Evolutionary conservation across 75 land plant species (phyloP).

Genomic region (Selaginella moellendorffii): DNA sequence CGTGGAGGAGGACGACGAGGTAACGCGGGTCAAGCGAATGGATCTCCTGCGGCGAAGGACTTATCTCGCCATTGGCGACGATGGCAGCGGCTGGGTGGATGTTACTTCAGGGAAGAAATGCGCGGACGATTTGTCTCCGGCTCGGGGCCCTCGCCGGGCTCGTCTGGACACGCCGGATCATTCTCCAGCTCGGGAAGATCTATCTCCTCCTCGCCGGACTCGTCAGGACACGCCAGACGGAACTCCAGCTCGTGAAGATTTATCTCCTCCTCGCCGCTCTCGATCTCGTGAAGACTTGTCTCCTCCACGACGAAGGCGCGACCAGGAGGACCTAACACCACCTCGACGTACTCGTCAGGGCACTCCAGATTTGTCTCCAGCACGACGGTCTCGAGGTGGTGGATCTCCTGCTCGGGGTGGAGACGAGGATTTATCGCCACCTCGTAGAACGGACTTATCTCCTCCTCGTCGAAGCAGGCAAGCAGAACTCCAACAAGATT

Average conservation of each 20-base stretch:
- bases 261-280: too few species aligned
- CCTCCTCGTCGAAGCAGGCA: conserved; percentile 25
- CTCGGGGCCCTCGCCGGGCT: conserved; percentile 22
- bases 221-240: too few species aligned
- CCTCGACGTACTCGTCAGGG: not conserved
- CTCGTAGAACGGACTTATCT: conserved; percentile 38
- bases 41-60: conserved; percentile 22
- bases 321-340: not conserved
- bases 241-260: too few species aligned
- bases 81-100: conserved; percentile 94
- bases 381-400: conserved; percentile 14
- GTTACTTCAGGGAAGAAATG: not conserved
- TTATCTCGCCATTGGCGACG: conserved; percentile 53
- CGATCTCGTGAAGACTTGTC: conserved; percentile 18
- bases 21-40: not conserved
- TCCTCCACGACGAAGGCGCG: conserved; percentile 16
- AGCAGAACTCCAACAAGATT: too few species aligned
- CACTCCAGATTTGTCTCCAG: conserved; percentile 27
- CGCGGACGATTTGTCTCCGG: conserved; percentile 9
- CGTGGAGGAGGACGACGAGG: not conserved
- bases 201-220: not conserved
- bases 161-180: not conserved
- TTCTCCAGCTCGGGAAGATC: not conserved
- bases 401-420: not conserved
- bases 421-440: conserved; percentile 37